Evolutionary conservation across 495 filamentous ascomycete species (phyloP), one percentile per base, ranked within the genome.

Genomic region (Penicillium bialowiezense): DNA sequence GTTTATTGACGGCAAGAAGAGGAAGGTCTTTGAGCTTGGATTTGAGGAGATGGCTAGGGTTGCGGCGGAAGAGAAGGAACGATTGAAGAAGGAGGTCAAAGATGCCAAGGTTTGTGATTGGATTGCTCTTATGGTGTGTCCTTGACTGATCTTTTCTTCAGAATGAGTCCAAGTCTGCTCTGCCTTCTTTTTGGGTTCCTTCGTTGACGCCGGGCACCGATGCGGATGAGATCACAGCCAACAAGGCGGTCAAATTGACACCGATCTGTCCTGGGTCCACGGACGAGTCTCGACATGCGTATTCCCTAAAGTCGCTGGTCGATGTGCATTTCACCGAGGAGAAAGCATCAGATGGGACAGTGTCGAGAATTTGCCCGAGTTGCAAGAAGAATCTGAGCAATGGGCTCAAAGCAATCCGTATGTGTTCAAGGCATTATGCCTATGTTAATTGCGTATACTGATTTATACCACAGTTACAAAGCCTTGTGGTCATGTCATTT

Each of bases 121-220:
- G 17, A 44, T 32, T 19, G n/a, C n/a, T n/a, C n/a, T 13, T 2
- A 43, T 46, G 17, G 15, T 37, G 44, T 26, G 23, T 26, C 4
- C 23, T 26, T 26, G 23, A 8, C 23, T 26, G 23, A 26, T 26
- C 4, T 32, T 36, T 44, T 7, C 34, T 61, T 41, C 24, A 66
- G 57, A 50, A 56, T 17, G 59, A 79, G 68, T 79, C 82, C 1
- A 87, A 88, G 60, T 83, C 83, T 0, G 83, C 80, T n/a, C 70
- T 96, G 0, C 89, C 90, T 0, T 93, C 91, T 3, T 97, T 97
- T 72, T 98, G 93, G 93, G 85, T 95, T 0, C 92, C 93, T 0
- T 87, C 88, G 1, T 73, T 95, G 24, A 93, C 89, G 0, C 90
- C 92, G n/a, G 56, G 41, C 7, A 74, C 67, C 10, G 74, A 86